Percentiles rank a stretch among this genome's conserved stretches.
These are phyloP conservation scores for Aspergillus felis DNA, from an alignment of 2,329 filamentous ascomycete genomes.

Conservation along the genomic window DNA sequence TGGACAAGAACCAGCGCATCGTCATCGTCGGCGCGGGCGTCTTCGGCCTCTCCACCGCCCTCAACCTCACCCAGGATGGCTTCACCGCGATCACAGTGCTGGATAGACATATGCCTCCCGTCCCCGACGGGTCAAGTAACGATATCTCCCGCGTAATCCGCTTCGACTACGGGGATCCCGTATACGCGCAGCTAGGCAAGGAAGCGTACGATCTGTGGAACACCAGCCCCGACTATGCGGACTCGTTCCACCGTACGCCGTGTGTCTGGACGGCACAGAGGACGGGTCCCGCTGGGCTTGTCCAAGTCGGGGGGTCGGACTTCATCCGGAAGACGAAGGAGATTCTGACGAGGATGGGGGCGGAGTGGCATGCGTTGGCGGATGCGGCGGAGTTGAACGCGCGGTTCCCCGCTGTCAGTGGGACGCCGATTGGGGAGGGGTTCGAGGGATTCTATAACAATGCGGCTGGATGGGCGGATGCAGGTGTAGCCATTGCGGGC, in stretches of 20 bases:
- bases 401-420: constrained; percentile 19
- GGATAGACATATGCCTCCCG: constrained; percentile 31
- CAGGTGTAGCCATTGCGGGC: constrained; percentile 17
- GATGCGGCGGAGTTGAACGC: constrained; percentile 15
- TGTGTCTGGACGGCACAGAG: constrained; percentile 24
- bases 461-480: constrained; percentile 27
- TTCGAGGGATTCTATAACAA: constrained; percentile 27
- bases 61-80: constrained; percentile 21
- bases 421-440: constrained; percentile 13
- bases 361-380: constrained; percentile 18
- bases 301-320: constrained; percentile 16
- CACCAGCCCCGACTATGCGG: constrained; percentile 36
- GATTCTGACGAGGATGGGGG: constrained; percentile 21
- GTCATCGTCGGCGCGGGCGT: constrained; percentile 26
- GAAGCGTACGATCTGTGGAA: constrained; percentile 65
- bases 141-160: constrained; percentile 40
- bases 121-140: constrained; percentile 36
- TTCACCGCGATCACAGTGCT: constrained; percentile 28
- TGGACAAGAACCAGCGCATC: constrained; percentile 21
- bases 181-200: constrained; percentile 68
- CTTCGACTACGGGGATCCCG: constrained; percentile 67
- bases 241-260: constrained; percentile 21
- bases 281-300: constrained; percentile 12
- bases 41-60: constrained; percentile 25
- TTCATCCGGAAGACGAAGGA: constrained; percentile 21